phyloP scores from a whole-genome alignment of 192 early-diverging fungal genomes.

The Rhizophagus clarus region DNA sequence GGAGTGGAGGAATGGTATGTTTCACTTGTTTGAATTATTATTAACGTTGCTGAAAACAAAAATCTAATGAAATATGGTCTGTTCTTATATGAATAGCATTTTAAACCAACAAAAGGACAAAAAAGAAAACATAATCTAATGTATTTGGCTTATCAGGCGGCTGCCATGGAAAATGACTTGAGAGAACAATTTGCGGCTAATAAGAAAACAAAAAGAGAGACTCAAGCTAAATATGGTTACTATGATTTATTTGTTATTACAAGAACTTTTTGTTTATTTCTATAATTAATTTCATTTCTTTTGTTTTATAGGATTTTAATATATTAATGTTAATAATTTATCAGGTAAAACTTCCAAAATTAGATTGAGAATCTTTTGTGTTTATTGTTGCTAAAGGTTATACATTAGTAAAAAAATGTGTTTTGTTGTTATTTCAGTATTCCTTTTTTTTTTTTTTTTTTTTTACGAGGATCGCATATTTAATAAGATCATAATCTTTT shows the following conservation, averaged over 20 bases:
- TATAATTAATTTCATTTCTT: too few species aligned
- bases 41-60: not conserved
- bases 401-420: too few species aligned
- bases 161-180: slow-evolving; percentile 62
- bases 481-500: too few species aligned
- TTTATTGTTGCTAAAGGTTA: too few species aligned
- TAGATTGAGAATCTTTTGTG: too few species aligned
- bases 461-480: too few species aligned
- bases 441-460: too few species aligned
- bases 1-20: not conserved
- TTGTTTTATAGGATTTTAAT: too few species aligned
- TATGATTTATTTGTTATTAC: not conserved
- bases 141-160: slow-evolving; percentile 75
- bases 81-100: slow-evolving; percentile 35
- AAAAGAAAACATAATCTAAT: slow-evolving; percentile 80
- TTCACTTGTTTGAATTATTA: not conserved
- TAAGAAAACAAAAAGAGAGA: slow-evolving; percentile 63
- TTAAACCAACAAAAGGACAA: slow-evolving; percentile 58
- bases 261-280: too few species aligned
- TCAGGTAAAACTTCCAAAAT: too few species aligned
- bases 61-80: not conserved
- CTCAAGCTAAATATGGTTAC: slow-evolving; percentile 66
- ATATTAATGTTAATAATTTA: too few species aligned
- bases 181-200: slow-evolving; percentile 64
- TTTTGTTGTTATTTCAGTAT: too few species aligned